Evolutionary conservation across 148 eudicot species (phyloP).

Genomic region (Gaultheria prostrata): DNA sequence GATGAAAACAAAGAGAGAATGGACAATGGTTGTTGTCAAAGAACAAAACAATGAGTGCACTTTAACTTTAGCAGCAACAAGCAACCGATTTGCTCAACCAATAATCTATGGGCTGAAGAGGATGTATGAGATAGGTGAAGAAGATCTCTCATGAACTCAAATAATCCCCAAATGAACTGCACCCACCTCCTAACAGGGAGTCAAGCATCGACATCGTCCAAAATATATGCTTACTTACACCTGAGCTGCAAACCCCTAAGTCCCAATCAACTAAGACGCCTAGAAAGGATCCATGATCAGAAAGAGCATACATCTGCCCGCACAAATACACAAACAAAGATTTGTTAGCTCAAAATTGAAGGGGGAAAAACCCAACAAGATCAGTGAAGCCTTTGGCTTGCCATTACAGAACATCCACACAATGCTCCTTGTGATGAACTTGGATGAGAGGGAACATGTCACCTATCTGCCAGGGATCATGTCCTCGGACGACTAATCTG

Average conservation of each 20-base stretch:
- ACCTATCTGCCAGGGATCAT: not conserved
- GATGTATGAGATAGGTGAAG: not conserved
- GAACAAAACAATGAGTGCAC: not conserved
- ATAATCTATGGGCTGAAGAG: not conserved
- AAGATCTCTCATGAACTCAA: not conserved
- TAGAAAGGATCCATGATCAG: not conserved
- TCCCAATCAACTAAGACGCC: not conserved
- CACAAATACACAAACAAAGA: not conserved
- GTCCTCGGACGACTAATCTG: not conserved
- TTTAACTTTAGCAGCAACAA: not conserved
- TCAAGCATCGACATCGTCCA: not conserved
- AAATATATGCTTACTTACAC: not conserved
- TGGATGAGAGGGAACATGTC: not conserved
- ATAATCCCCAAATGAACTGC: not conserved
- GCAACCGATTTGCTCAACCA: not conserved
- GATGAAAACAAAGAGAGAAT: not conserved
- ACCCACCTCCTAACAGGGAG: not conserved
- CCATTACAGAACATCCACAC: not conserved
- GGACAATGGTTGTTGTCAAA: not conserved
- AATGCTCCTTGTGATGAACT: not conserved
- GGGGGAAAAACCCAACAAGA: not conserved
- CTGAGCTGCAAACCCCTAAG: not conserved
- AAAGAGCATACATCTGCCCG: not conserved
- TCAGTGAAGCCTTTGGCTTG: conserved; percentile 7
- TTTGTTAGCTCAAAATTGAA: not conserved